Evolutionary conservation across 495 filamentous ascomycete genomes (phyloP), one percentile per base, ranked within the genome.

Genomic region (Sphaerosporella brunnea): DNA sequence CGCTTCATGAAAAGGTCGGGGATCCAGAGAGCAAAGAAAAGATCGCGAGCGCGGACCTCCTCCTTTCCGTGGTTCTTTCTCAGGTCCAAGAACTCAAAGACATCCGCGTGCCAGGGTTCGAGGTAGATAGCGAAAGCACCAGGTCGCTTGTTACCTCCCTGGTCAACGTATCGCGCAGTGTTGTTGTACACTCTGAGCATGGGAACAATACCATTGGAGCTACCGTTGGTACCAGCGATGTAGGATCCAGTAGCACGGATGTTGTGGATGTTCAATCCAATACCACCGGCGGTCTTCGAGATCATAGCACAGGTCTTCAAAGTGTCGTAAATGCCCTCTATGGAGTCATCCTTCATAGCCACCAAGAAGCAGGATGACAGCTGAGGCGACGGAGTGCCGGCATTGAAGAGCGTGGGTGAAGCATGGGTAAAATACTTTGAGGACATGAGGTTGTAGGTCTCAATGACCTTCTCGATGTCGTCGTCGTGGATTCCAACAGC

Each of bases 21-120:
- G 48, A 93, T 93, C 90, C 90, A 97, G 38, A 97, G 75, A 54
- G 90, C 90, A 52, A 88, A 85, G 78, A 97, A 97, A 21, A 97
- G 73, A 65, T 97, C 90, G 60, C 90, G 87, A 53, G 90, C 90
- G 56, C 90, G 84, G 30, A 52, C 53, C 68, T 97, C 90, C 61
- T 97, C 90, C 66, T 97, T 97, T 53, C 90, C 90, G 64, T 97
- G 90, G 66, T 97, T 97, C 78, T 97, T 97, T 52, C 90, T 80
- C 36, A 97, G 76, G 60, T 97, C 90, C 53, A 97, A 74, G 72
- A 92, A 97, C 62, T 88, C 80, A 58, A 95, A 95, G 32, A 97
- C 80, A 68, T 97, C 90, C 18, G 87, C 80, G 67, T 97, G 90
- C 90, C 90, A 97, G 15, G 90, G 90, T 72, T 97, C 90, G n/a